Evolutionary conservation across 371 early-diverging fungal species (phyloP), one percentile per base, ranked within the genome.

Genomic region (Apophysomyces variabilis): DNA sequence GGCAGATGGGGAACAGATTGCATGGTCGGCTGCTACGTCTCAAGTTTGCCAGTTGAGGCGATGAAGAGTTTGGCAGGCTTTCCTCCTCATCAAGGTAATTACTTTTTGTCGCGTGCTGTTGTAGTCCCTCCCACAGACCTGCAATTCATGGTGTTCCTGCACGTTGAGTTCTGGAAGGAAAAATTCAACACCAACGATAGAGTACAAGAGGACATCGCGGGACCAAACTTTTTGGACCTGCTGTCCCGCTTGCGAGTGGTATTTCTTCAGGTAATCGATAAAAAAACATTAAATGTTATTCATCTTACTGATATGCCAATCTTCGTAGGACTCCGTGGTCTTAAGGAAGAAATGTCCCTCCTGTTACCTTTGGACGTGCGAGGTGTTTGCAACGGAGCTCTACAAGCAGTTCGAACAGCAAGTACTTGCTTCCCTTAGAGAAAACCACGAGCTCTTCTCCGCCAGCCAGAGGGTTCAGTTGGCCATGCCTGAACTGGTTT

Each of bases 11-110:
- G 61, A 1, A 61, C 57, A 8, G 66, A 66, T 36, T 36, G 61
- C 9, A 66, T 61, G 57, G 57, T 66, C 1, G 66, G 66, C 1
- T 66, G 61, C 18, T 61, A 66, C 44, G 43, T 66, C 1, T 62
- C 63, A 8, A 50, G 58, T 21, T 18, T 67, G 4, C 67, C 60
- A 14, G 54, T 67, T 9, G 63, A 58, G 21, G 26, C 50, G 38
- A 59, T 62, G 43, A 58, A 67, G 58, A 58, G 18, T 21, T 43
- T 62, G n/a, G 63, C 67, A 58, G 47, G 60, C 5, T 67, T 67
- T 38, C n/a, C 46, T 13, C 32, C 13, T 16, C n/a, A 37, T 7
- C 11, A n/a, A n/a, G 37, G 14, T 3, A 36, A 60, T 9, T 68
- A 64, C 45, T 68, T 56, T 45, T 9, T 68, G 18, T 9, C 44